Evolutionary conservation across 1,284 basidiomycete species (phyloP).

Genomic region (Hypsizygus ulmarius): DNA sequence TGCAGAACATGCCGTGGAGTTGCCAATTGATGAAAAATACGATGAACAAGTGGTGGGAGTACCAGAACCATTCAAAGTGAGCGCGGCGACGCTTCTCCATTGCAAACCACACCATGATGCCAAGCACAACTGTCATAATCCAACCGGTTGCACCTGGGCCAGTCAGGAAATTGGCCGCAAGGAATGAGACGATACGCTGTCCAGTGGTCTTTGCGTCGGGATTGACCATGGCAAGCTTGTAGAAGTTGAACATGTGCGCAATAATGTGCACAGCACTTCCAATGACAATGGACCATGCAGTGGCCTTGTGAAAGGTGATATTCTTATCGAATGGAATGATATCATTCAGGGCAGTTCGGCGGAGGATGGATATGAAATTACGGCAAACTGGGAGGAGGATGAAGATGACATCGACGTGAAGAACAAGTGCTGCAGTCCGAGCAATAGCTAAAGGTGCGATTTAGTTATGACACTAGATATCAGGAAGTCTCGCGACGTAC

Average conservation of each 20-base stretch:
- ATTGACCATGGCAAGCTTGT: slow-evolving; percentile 60
- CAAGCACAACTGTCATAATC: slow-evolving; percentile 78
- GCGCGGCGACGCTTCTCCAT: slow-evolving; percentile 72
- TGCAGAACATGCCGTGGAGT: slow-evolving; percentile 92
- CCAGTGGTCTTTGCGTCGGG: slow-evolving; percentile 49
- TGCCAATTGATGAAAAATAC: slow-evolving; percentile 91
- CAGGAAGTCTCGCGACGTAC: slow-evolving; percentile 44
- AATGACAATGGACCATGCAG: slow-evolving; percentile 82
- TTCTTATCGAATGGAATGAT: slow-evolving; percentile 90
- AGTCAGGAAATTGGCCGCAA: slow-evolving; percentile 76
- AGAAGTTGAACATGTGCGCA: slow-evolving; percentile 82
- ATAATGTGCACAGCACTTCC: slow-evolving; percentile 70
- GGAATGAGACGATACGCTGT: slow-evolving; percentile 62
- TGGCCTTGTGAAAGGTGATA: slow-evolving; percentile 84
- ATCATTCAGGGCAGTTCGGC: slow-evolving; percentile 77
- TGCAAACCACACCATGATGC: slow-evolving; percentile 79
- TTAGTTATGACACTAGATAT: slow-evolving; percentile 4
- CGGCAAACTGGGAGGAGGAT: slow-evolving; percentile 90
- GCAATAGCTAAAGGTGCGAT: slow-evolving; percentile 59
- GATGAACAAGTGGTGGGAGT: slow-evolving; percentile 85
- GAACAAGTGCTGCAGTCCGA: slow-evolving; percentile 77
- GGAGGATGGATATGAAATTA: slow-evolving; percentile 83
- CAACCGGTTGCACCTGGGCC: slow-evolving; percentile 91
- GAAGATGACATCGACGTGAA: slow-evolving; percentile 86
- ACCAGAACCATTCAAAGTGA: slow-evolving; percentile 87